Evolutionary conservation across 2,329 filamentous ascomycete species (phyloP).

Genomic region (Penicillium paneum): DNA sequence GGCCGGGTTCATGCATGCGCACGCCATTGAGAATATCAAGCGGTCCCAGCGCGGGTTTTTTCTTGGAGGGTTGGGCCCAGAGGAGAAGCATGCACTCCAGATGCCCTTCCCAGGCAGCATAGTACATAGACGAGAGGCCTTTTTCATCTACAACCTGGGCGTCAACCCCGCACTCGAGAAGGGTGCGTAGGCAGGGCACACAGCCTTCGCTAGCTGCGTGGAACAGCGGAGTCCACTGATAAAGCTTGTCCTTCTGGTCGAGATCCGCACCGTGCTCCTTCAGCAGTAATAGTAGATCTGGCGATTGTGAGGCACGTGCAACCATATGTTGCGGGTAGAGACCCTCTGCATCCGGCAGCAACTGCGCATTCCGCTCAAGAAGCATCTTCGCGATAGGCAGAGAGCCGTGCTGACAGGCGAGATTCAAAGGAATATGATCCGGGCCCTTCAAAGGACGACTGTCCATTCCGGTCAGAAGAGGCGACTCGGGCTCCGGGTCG

Average conservation of each 20-base stretch:
- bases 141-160: conserved; percentile 86
- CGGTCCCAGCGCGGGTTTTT: conserved; percentile 27
- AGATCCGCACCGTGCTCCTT: conserved; percentile 84
- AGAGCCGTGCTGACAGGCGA: conserved; percentile 92
- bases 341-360: conserved; percentile 93
- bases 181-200: conserved; percentile 76
- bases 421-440: conserved; percentile 89
- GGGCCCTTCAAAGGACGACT: conserved; percentile 51
- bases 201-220: conserved; percentile 96
- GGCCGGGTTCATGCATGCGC: conserved; percentile 28
- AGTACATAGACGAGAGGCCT: conserved; percentile 90
- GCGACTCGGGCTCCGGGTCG: conserved; percentile 63
- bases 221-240: conserved; percentile 95
- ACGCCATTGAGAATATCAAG: conserved; percentile 36
- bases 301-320: conserved; percentile 79
- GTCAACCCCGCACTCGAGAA: conserved; percentile 76
- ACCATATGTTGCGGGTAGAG: conserved; percentile 96
- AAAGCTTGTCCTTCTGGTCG: conserved; percentile 90
- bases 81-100: conserved; percentile 90
- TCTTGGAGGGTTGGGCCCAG: conserved; percentile 38
- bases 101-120: conserved; percentile 96
- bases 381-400: conserved; percentile 80
- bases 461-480: neutral
- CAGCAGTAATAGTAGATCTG: conserved; percentile 73
- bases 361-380: conserved; percentile 71